phyloP scores from a whole-genome alignment of 352 stramenopile species.

The Peronospora tabacina region DNA sequence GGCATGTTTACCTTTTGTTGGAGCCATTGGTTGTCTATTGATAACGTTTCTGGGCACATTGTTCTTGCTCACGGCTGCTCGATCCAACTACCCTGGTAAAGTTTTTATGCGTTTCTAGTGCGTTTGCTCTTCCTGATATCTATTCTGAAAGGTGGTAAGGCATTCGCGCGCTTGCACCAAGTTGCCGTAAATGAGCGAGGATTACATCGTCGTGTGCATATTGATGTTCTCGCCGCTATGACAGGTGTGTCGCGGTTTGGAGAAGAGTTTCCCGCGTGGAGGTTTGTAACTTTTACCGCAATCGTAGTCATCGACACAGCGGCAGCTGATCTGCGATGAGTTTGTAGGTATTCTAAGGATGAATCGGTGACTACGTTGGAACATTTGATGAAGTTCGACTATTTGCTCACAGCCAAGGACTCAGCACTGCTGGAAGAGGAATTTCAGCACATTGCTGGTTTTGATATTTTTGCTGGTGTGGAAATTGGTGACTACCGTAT shows the following conservation, averaged over 20 bases:
- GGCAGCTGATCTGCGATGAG: background rate
- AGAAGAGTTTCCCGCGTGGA: constrained; percentile 71
- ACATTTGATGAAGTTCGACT: constrained; percentile 50
- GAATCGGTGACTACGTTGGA: constrained; percentile 43
- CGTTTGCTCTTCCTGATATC: constrained; percentile 3
- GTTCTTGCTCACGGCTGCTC: constrained; percentile 69
- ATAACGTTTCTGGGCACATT: constrained; percentile 36
- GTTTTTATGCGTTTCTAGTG: background rate
- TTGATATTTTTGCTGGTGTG: constrained; percentile 47
- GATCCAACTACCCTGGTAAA: constrained; percentile 90
- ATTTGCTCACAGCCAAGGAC: constrained; percentile 46
- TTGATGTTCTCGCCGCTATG: constrained; percentile 92
- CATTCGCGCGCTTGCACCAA: constrained; percentile 55
- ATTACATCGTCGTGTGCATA: constrained; percentile 60
- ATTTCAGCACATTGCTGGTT: constrained; percentile 43
- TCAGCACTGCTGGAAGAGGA: constrained; percentile 26
- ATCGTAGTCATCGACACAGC: background rate
- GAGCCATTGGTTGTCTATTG: constrained; percentile 40
- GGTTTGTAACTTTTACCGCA: constrained; percentile 25
- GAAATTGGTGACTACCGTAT: constrained; percentile 27
- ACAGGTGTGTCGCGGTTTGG: constrained; percentile 89
- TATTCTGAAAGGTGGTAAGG: constrained; percentile 43
- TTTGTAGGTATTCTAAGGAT: constrained; percentile 68
- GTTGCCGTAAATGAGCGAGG: constrained; percentile 26
- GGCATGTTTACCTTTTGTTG: constrained; percentile 44